Base-by-base conservation (phyloP, 768 basidiomycete genomes). In the Saitozyma podzolica region DNA sequence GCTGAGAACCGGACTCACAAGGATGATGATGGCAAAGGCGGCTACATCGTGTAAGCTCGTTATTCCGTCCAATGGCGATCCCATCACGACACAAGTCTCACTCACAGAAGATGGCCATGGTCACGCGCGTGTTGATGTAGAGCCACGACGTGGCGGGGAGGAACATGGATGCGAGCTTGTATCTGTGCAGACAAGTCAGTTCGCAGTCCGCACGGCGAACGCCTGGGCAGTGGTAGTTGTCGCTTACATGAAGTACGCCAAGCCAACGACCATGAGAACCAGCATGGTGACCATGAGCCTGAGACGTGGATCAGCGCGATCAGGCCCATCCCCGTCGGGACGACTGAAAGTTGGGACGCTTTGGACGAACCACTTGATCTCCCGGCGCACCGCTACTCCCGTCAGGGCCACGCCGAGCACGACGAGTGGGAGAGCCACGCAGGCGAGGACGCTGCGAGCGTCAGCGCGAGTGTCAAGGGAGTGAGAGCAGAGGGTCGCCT, bases 161-260 rank as follows among this genome's bases (percentile, higher is more conserved):
- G 61, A 66, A 74, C 60, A 74, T 67, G 3, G 73, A 72, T 3
- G 73, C 62, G 11, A 74, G 64, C 50, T 74, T 74, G 59, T 74
- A 43, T 50, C 53, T 40, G 19, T 5, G 19, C 19, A 54, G 9
- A 47, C 49, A n/a, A 16, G n/a, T 60, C 16, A 52, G 54, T 53
- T 50, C 13, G 47, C 9, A 45, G 54, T 55, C 19, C 29, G n/a
- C n/a, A 40, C 10, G 41, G 17, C 13, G 19, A 8, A 29, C 6
- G 39, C 5, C 19, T 16, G 17, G 50, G 47, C 9, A 13, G 54
- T 29, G 29, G 29, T 29, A 29, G 29, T 2, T 29, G 29, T 29
- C 29, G 29, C 29, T 59, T 53, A 72, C 73, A 74, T 65, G 68
- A 74, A 74, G 48, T 71, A 74, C 9, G 61, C 73, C 17, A 70